These are phyloP conservation scores for Lasiodiplodia theobromae DNA, from an alignment of 2,329 filamentous ascomycete genomes.

Conservation along the genomic window DNA sequence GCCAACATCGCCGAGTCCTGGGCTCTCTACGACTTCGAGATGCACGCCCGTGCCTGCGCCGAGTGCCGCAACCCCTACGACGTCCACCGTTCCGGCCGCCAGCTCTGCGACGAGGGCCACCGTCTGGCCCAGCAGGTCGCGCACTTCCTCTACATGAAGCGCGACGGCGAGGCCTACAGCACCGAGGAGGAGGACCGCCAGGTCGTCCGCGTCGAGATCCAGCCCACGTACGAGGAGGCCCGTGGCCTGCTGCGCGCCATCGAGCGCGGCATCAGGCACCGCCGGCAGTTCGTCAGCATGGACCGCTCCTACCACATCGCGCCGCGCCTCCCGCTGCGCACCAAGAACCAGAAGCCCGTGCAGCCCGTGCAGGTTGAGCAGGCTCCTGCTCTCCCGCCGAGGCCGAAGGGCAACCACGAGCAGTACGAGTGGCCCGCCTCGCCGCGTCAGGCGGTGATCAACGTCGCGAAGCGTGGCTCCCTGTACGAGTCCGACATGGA, in stretches of 20 bases:
- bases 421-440: slow-evolving; percentile 31
- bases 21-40: slow-evolving; percentile 57
- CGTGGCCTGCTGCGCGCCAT: slow-evolving; percentile 50
- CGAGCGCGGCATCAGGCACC: slow-evolving; percentile 48
- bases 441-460: slow-evolving; percentile 37
- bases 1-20: slow-evolving; percentile 52
- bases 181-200: slow-evolving; percentile 46
- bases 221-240: slow-evolving; percentile 49
- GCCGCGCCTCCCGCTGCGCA: slow-evolving; percentile 41
- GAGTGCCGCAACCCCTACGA: slow-evolving; percentile 55
- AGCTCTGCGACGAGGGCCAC: slow-evolving; percentile 54
- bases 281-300: slow-evolving; percentile 51
- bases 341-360: slow-evolving; percentile 27
- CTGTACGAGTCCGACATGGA: slow-evolving; percentile 50
- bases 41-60: slow-evolving; percentile 54
- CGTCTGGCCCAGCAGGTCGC: slow-evolving; percentile 54
- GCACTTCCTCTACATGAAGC: slow-evolving; percentile 43
- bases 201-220: slow-evolving; percentile 54
- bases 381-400: slow-evolving; percentile 2
- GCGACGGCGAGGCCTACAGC: slow-evolving; percentile 41
- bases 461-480: slow-evolving; percentile 45
- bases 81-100: slow-evolving; percentile 47
- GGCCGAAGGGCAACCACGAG: slow-evolving; percentile 30
- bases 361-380: slow-evolving; percentile 21
- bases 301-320: slow-evolving; percentile 52